A percentile compares a stretch with the other conserved stretches of the same genome.
Evolutionary conservation across 2,329 filamentous ascomycete species (phyloP).

Genomic region (Talaromyces sp.): DNA sequence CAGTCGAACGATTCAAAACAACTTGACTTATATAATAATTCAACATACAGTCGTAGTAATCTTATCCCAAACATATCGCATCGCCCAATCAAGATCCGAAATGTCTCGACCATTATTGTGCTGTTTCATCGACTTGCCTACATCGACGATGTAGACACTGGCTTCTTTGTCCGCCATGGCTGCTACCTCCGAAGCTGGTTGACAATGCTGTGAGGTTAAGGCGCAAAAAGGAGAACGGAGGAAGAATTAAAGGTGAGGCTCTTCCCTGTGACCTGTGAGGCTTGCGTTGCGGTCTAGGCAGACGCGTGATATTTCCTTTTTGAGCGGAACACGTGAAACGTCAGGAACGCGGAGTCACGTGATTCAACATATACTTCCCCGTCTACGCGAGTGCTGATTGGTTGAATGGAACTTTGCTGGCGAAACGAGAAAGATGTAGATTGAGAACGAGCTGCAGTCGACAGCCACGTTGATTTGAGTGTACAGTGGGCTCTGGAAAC

Average conservation of each 20-base stretch:
- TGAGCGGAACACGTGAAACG: slow-evolving; percentile 23
- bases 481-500: too few species aligned
- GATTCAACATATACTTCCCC: slow-evolving; percentile 22
- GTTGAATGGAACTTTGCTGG: neutral
- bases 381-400: neutral
- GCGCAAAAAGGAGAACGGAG: neutral
- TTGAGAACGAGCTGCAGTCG: too few species aligned
- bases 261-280: slow-evolving; percentile 1
- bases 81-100: slow-evolving; percentile 81
- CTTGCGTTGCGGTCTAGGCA: slow-evolving; percentile 28
- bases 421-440: too few species aligned
- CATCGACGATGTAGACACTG: slow-evolving; percentile 85
- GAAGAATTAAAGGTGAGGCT: slow-evolving; percentile 2
- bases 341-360: slow-evolving; percentile 37
- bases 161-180: slow-evolving; percentile 91
- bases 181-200: slow-evolving; percentile 4
- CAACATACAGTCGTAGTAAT: slow-evolving; percentile 64
- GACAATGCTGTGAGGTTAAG: neutral
- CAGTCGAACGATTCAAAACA: neutral
- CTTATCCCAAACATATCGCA: slow-evolving; percentile 95
- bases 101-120: slow-evolving; percentile 67
- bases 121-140: slow-evolving; percentile 79
- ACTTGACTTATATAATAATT: too few species aligned
- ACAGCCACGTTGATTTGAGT: too few species aligned
- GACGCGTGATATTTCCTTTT: slow-evolving; percentile 42